Evolutionary conservation across 208 protist species (phyloP).

Genomic region (Angomonas ambiguus): DNA sequence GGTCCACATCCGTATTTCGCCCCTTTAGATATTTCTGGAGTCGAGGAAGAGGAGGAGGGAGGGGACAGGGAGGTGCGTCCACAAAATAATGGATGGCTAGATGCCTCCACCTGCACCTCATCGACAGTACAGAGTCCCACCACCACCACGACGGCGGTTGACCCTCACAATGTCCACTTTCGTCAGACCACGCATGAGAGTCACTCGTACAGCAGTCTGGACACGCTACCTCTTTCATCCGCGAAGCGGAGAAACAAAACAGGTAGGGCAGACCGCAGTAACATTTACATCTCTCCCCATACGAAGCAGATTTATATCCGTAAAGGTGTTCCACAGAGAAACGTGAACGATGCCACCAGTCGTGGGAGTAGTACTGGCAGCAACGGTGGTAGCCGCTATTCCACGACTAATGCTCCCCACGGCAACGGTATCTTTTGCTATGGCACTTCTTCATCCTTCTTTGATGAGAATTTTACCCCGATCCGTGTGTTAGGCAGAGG

Average conservation of each 20-base stretch:
- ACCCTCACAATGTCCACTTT: not conserved
- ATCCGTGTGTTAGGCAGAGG: conserved; percentile 61
- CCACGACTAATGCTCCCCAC: not conserved
- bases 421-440: conserved; percentile 4
- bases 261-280: not conserved
- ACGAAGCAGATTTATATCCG: not conserved
- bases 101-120: not conserved
- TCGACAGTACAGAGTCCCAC: not conserved
- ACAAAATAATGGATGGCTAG: too few relatives aligned
- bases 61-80: not conserved
- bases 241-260: not conserved
- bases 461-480: conserved; percentile 86
- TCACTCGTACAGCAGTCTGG: not conserved
- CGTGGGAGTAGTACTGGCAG: not conserved
- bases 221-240: not conserved
- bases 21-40: not conserved
- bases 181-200: not conserved
- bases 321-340: not conserved
- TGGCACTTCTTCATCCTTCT: conserved; percentile 44
- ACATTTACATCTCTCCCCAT: not conserved
- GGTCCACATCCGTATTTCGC: not conserved
- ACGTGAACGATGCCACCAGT: not conserved
- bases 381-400: not conserved
- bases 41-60: not conserved
- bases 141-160: not conserved